Conservation (phyloP, 2,329 filamentous ascomycete species). For the Aspergillus oerlinghausenensis region DNA sequence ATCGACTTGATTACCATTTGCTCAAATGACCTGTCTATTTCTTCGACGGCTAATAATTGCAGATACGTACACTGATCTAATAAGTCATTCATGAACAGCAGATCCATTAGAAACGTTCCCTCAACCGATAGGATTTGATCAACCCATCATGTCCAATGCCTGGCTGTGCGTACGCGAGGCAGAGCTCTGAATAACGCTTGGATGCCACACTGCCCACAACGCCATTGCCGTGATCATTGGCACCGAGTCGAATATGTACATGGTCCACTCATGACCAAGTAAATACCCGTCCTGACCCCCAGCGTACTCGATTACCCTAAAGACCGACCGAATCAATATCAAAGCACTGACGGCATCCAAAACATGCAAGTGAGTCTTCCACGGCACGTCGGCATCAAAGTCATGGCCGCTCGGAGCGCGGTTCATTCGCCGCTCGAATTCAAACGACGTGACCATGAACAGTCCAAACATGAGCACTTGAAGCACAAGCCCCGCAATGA, state of each 20-base stretch:
- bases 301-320: neutral
- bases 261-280: neutral
- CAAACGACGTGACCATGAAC: slow-evolving; percentile 11
- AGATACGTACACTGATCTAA: neutral
- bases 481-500: slow-evolving; percentile 13
- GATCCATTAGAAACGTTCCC: neutral
- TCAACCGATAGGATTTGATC: neutral
- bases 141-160: neutral
- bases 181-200: neutral
- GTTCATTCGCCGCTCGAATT: slow-evolving; percentile 15
- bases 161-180: neutral
- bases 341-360: neutral
- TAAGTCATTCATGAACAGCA: neutral
- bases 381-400: neutral
- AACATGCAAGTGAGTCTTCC: neutral
- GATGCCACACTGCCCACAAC: neutral
- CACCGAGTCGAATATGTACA: neutral
- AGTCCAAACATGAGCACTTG: slow-evolving; percentile 17
- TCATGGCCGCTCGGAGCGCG: slow-evolving; percentile 4
- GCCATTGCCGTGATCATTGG: neutral
- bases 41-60: neutral
- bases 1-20: neutral
- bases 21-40: neutral
- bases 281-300: neutral
- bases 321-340: neutral